A percentile compares a stretch with the other conserved stretches of the same genome.
phyloP scores from a whole-genome alignment of 352 stramenopile species.

The Phytophthora fragariaefolia region DNA sequence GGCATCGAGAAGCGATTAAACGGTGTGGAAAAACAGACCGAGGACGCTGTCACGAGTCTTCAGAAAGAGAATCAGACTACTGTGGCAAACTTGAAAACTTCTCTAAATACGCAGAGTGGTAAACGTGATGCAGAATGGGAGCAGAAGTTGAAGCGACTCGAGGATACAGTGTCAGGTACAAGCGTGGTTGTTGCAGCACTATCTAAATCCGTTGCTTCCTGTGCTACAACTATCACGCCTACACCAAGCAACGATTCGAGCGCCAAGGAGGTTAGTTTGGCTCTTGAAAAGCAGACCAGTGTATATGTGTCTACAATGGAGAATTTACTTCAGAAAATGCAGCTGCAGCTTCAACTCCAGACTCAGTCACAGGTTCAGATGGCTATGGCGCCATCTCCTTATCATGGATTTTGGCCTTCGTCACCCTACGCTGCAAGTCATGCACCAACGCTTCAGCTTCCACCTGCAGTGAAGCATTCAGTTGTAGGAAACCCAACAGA shows the following conservation, averaged over 20 bases:
- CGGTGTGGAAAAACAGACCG: slow-evolving; percentile 36
- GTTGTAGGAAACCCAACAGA: slow-evolving; percentile 1
- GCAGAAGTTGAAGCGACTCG: slow-evolving; percentile 36
- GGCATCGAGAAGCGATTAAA: slow-evolving; percentile 46
- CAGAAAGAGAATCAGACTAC: slow-evolving; percentile 27
- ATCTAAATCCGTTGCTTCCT: slow-evolving; percentile 26
- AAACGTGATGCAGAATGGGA: slow-evolving; percentile 22
- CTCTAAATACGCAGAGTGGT: slow-evolving; percentile 11
- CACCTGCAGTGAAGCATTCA: slow-evolving; percentile 8
- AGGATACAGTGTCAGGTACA: slow-evolving; percentile 33
- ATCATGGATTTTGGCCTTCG: slow-evolving; percentile 36
- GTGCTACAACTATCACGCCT: background rate
- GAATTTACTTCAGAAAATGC: slow-evolving; percentile 65
- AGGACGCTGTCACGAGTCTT: slow-evolving; percentile 11
- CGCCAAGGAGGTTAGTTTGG: slow-evolving; percentile 19
- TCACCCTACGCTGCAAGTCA: slow-evolving; percentile 31
- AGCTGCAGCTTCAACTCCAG: slow-evolving; percentile 65
- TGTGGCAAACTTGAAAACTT: slow-evolving; percentile 17
- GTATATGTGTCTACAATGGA: slow-evolving; percentile 59
- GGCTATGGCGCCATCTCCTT: slow-evolving; percentile 26
- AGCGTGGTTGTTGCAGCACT: slow-evolving; percentile 19
- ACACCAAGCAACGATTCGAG: slow-evolving; percentile 7
- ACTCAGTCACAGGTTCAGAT: slow-evolving; percentile 36
- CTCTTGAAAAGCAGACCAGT: slow-evolving; percentile 44
- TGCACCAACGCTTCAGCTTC: slow-evolving; percentile 22